Conservation (phyloP, 148 eudicot species). For the Vaccinium myrtillus region DNA sequence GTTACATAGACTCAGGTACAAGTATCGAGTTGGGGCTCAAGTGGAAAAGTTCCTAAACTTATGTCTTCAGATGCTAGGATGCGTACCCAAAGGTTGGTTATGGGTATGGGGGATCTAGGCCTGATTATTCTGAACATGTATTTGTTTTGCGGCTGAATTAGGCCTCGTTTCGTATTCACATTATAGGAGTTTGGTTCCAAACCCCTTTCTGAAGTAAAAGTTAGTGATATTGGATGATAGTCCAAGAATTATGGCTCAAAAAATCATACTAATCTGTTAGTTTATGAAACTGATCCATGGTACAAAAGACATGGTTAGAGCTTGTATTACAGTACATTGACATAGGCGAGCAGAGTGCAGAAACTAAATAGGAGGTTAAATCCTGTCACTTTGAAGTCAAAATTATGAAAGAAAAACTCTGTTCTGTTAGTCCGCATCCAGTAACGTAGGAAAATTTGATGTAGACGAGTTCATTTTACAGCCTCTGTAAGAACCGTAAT, state of each 20-base stretch:
- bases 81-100: neutral
- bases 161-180: too few species aligned
- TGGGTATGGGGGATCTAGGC: neutral
- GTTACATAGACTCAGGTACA: neutral
- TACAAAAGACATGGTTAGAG: neutral
- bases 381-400: neutral
- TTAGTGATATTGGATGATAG: too few species aligned
- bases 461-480: too few species aligned
- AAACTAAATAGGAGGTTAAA: neutral
- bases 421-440: neutral
- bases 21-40: neutral
- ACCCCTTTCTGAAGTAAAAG: too few species aligned
- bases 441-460: too few species aligned
- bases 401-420: neutral
- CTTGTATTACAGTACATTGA: neutral
- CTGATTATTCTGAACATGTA: neutral
- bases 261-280: neutral
- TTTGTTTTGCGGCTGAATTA: neutral
- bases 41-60: neutral
- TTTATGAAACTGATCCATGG: neutral
- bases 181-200: too few species aligned
- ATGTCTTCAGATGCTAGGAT: neutral
- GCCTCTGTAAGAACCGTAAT: too few species aligned
- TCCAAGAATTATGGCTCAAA: too few species aligned
- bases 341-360: neutral